Evolutionary conservation across 2,329 filamentous ascomycete genomes (phyloP).

Genomic region (Hypoxylon sp.): DNA sequence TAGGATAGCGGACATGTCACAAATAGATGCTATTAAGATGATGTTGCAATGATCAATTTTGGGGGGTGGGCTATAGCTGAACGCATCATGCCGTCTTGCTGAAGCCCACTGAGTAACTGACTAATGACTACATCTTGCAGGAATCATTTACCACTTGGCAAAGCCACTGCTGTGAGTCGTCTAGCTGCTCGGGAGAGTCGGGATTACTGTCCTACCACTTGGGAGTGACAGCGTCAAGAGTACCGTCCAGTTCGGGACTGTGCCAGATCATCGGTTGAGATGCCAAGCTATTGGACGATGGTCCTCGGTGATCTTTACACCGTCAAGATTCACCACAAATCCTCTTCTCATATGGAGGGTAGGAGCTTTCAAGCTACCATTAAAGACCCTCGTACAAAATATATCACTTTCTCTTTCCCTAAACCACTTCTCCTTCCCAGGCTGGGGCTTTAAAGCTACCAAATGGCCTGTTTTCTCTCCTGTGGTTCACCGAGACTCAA

Average conservation of each 20-base stretch:
- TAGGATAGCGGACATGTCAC: not conserved
- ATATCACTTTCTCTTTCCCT: slow-evolving; percentile 52
- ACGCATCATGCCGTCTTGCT: slow-evolving; percentile 22
- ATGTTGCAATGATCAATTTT: slow-evolving; percentile 40
- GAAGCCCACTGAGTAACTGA: slow-evolving; percentile 33
- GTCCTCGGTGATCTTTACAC: slow-evolving; percentile 12
- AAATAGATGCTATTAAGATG: not conserved
- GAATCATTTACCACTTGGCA: slow-evolving; percentile 47
- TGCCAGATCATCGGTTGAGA: slow-evolving; percentile 12
- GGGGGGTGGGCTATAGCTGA: slow-evolving; percentile 28
- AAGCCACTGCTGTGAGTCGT: slow-evolving; percentile 30
- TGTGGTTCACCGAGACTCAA: slow-evolving; percentile 51
- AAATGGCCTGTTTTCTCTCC: slow-evolving; percentile 63
- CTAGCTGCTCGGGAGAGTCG: slow-evolving; percentile 29
- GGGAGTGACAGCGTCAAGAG: slow-evolving; percentile 42
- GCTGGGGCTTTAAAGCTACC: slow-evolving; percentile 78
- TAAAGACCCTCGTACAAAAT: slow-evolving; percentile 59
- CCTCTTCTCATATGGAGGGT: slow-evolving; percentile 55
- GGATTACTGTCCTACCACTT: slow-evolving; percentile 46
- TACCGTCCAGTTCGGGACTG: slow-evolving; percentile 30
- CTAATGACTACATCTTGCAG: slow-evolving; percentile 28
- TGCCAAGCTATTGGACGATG: slow-evolving; percentile 29
- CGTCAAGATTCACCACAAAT: slow-evolving; percentile 28
- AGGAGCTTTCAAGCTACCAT: slow-evolving; percentile 67
- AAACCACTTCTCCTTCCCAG: slow-evolving; percentile 57